Evolutionary conservation across 768 basidiomycete genomes (phyloP), one percentile per base, ranked within the genome.

Genomic region (Aureoboletus auriporus): DNA sequence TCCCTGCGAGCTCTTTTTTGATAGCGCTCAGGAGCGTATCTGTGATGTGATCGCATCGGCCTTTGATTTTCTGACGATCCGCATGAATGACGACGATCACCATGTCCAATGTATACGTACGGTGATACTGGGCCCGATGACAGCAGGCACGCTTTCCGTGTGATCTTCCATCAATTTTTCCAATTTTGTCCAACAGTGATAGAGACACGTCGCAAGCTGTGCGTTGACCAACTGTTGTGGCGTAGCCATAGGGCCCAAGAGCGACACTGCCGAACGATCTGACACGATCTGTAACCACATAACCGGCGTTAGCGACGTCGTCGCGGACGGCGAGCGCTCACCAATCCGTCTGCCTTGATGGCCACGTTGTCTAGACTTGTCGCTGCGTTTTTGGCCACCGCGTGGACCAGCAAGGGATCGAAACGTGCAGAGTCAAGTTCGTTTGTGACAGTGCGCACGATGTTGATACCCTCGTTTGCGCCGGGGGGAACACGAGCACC

Each of bases 391-490:
- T 83, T 85, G 12, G 93, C 90, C 8, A 96, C 84, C 6, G 83
- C 75, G 50, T 77, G 78, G 10, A 91, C 82, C 12, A 99, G 72
- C 33, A 98, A 65, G 0, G 95, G 95, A 68, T 99, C 96, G 26
- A 61, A 62, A n/a, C 62, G 61, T 13, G 62, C 62, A 8, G 61
- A 61, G 31, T 62, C 62, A 5, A 99, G 78, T 60, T 98, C 96
- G 64, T 98, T 98, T 26, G 82, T 80, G 17, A 94, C 74, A 1
- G 79, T 76, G 9, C 96, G 76, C 1, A 88, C 84, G 14, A 93
- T 74, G 44, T 82, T 82, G 3, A 83, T 69, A 11, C 90, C 96
- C 46, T 97, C 93, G 34, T 73, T 77, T 28, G 80, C 71, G 0
- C 84, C 84, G 3, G 91, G 93, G 9, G 84, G 86, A 7, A 75